Base-by-base conservation (phyloP, 192 early-diverging fungal species). In the Rhizoclosmatium sp. region DNA sequence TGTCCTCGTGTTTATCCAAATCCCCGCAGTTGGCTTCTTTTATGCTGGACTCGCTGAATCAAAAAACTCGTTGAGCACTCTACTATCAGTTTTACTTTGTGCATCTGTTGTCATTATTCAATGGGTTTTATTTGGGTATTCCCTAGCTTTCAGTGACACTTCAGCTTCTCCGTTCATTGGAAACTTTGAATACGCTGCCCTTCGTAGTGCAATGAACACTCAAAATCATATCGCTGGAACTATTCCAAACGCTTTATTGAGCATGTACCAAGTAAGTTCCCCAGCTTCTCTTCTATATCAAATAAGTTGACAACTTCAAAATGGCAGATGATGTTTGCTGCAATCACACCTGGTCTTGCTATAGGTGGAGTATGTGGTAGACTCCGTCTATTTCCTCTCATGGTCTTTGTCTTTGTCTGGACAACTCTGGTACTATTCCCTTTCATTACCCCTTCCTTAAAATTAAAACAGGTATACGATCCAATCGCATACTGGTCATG, bases 401-500 rank as follows among this genome's bases (percentile, higher is more conserved):
- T 95, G 66, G 81, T 98, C 60, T 98, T 95, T 79, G 91, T 96
- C 75, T 93, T 97, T 75, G 82, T 97, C 41, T 86, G 85, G 85
- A 78, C 81, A 19, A 96, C 96, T 5, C 64, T 98, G 60, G 94
- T 97, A 14, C 16, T 75, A 54, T 54, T 54, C 51, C 51, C 95
- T 73, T 94, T 95, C 19, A 97, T 92, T 88, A 3, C 31, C 31
- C 10, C 51, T 12, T 12, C 5, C 51, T 12, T 16, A 54, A 54
- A 54, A 54, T 12, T 12, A 54, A 40, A 5, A 47, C 3, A 65
- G 62, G 94, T 98, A 40, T 98, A 98, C 81, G 93, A 97, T 82
- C 93, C 93, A 21, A 92, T 95, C 75, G 96, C 96, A 16, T 99
- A 94, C 89, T 97, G 95, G 95, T 87, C 92, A 7, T 97, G 95